Evolutionary conservation across 2,329 filamentous ascomycete species (phyloP), one percentile per base, ranked within the genome.

Genomic region (Paracamarosporium sp.): DNA sequence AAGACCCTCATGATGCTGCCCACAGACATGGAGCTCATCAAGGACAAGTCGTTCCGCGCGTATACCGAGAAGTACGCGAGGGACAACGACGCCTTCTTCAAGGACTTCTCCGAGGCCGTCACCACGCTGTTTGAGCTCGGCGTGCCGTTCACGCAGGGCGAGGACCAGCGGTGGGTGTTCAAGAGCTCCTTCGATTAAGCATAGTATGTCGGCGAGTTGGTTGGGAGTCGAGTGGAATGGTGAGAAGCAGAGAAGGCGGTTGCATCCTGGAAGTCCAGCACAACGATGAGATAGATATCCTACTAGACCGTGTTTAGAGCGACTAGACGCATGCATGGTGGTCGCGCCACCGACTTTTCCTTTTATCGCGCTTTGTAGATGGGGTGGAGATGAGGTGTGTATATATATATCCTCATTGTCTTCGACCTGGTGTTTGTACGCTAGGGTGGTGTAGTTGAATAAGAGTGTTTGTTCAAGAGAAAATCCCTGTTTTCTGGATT

Each of bases 1-100:
- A 93, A 96, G 86, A 85, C 85, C 40, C 82, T 98, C 70, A 98
- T 99, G 95, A 98, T 99, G 94, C 83, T 99, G 78, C 95, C 95
- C 52, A 90, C 92, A 64, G 94, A 99, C 74, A 88, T 96, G 80
- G 90, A 90, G 55, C 83, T 98, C 55, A 81, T 96, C 73, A 86
- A 93, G 81, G 94, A 98, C 81, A 94, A 94, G 86, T 83, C 83
- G 66, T 96, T 98, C 85, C 88, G 86, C 80, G 82, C 86, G 73
- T 88, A 86, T 71, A 91, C 94, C 28, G 88, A 96, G 79, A 87
- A 89, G 77, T 98, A 97, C 76, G 93, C 94, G 72, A 92, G 92
- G 83, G 92, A 97, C 80, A 92, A 91, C 78, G 90, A 93, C 55
- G 82, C 83, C 50, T 99, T 97, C 86, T 98, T 98, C 86, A 89